These are phyloP conservation scores for Thraustotheca clavata DNA, from an alignment of 352 stramenopile species.

Conservation along the genomic window DNA sequence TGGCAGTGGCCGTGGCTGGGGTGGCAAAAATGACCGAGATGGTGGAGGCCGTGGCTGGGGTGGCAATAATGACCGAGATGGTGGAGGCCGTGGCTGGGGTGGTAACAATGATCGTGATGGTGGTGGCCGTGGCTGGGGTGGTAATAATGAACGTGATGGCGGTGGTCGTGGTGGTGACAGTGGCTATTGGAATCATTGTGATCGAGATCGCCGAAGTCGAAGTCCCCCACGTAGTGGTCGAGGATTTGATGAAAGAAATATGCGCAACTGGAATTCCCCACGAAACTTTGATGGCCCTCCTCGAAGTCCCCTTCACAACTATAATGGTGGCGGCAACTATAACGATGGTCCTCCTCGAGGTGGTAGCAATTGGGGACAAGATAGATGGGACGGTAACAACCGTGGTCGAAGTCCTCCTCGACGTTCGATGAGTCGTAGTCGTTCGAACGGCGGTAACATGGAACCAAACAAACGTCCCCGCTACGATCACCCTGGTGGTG, in stretches of 20 bases:
- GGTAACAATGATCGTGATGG: too few species aligned
- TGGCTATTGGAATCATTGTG: background rate
- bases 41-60: too few species aligned
- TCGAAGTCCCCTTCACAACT: background rate
- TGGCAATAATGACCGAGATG: too few species aligned
- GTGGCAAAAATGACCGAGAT: too few species aligned
- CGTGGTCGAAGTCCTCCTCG: background rate
- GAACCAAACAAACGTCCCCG: background rate
- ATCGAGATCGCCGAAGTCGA: background rate
- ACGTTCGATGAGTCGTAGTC: background rate
- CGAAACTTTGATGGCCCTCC: too few species aligned
- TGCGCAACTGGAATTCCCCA: background rate
- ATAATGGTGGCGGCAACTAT: background rate
- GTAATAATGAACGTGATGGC: background rate
- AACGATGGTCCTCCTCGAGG: background rate
- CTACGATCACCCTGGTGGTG: background rate
- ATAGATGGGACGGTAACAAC: background rate
- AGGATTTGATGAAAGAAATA: background rate
- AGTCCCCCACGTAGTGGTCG: background rate
- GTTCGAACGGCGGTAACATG: background rate
- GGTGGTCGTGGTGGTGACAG: background rate
- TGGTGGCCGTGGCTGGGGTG: too few species aligned
- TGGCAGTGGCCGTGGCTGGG: too few species aligned
- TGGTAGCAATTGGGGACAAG: too few species aligned
- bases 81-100: too few species aligned